These are phyloP conservation scores for Paraurostyla sp. DNA, from an alignment of 73 alveolate genomes.

Conservation along the genomic window DNA sequence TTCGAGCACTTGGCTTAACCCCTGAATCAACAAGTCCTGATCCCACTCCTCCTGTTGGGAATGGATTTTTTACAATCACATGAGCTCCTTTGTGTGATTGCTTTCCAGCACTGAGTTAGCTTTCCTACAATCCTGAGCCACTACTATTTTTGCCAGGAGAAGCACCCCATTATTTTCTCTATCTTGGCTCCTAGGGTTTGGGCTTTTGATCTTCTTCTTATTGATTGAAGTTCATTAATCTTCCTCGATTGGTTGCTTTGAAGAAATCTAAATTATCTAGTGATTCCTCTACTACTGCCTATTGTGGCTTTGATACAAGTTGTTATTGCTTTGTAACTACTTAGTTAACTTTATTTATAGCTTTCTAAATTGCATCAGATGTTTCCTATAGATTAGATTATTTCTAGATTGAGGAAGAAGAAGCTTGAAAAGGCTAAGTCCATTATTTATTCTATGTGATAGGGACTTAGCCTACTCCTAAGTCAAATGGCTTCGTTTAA, in stretches of 20 bases:
- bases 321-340: constrained; percentile 10
- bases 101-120: not conserved
- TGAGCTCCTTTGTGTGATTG: constrained; percentile 29
- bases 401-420: too few relatives aligned
- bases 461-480: not conserved
- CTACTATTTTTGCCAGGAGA: constrained; percentile 6
- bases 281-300: constrained; percentile 61
- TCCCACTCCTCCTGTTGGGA: constrained; percentile 37
- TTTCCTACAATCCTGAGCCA: constrained; percentile 12
- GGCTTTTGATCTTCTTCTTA: not conserved
- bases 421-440: constrained; percentile 44
- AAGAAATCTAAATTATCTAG: constrained; percentile 86
- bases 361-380: constrained; percentile 58
- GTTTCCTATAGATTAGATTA: constrained; percentile 55
- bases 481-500: not conserved
- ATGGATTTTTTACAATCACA: constrained; percentile 60
- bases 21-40: not conserved
- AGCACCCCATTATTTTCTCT: constrained; percentile 39
- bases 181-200: not conserved
- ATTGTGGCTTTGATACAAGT: constrained; percentile 27
- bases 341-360: constrained; percentile 53
- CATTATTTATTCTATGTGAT: not conserved
- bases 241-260: constrained; percentile 86
- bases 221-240: constrained; percentile 55
- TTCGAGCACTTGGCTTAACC: constrained; percentile 27